These are phyloP conservation scores for Pseudonectria buxi DNA, from an alignment of 2,329 filamentous ascomycete species.

Conservation along the genomic window DNA sequence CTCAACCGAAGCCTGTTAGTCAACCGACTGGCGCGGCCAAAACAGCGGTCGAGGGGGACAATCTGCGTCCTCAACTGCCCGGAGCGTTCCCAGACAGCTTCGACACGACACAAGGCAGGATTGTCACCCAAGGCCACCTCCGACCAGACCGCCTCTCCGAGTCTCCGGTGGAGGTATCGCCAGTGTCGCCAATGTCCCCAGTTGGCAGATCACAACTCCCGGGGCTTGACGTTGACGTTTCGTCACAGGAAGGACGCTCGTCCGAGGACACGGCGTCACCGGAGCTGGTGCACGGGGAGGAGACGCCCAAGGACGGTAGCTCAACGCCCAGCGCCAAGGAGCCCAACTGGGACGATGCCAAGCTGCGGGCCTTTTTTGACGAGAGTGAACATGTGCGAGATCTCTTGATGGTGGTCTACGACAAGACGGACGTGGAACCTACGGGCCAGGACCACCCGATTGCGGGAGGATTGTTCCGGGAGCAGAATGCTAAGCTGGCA, in stretches of 20 bases:
- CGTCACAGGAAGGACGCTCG: slow-evolving; percentile 60
- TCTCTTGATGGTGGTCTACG: slow-evolving; percentile 83
- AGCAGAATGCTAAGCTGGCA: slow-evolving; percentile 77
- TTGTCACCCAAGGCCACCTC: slow-evolving; percentile 26
- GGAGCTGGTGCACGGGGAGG: slow-evolving; percentile 47
- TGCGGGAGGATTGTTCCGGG: slow-evolving; percentile 71
- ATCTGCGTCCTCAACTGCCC: slow-evolving; percentile 28
- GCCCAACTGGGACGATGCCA: slow-evolving; percentile 76
- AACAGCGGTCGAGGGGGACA: slow-evolving; percentile 10
- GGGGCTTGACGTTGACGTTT: slow-evolving; percentile 62
- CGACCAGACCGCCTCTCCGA: slow-evolving; percentile 50
- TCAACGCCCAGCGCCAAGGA: slow-evolving; percentile 30
- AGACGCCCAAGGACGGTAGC: slow-evolving; percentile 28
- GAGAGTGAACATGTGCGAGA: slow-evolving; percentile 84
- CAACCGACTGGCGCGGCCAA: slow-evolving; percentile 14
- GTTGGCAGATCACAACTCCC: slow-evolving; percentile 48
- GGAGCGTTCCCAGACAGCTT: slow-evolving; percentile 38
- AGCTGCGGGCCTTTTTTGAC: slow-evolving; percentile 83
- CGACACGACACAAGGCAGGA: slow-evolving; percentile 24
- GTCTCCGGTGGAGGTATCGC: slow-evolving; percentile 62
- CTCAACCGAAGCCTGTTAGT: slow-evolving; percentile 9
- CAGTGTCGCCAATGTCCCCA: slow-evolving; percentile 28
- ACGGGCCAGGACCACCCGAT: slow-evolving; percentile 81
- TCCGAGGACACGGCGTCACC: slow-evolving; percentile 60
- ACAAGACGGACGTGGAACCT: slow-evolving; percentile 76